Evolutionary conservation across 2,329 filamentous ascomycete genomes (phyloP).

Genomic region (Fusarium penzigii): DNA sequence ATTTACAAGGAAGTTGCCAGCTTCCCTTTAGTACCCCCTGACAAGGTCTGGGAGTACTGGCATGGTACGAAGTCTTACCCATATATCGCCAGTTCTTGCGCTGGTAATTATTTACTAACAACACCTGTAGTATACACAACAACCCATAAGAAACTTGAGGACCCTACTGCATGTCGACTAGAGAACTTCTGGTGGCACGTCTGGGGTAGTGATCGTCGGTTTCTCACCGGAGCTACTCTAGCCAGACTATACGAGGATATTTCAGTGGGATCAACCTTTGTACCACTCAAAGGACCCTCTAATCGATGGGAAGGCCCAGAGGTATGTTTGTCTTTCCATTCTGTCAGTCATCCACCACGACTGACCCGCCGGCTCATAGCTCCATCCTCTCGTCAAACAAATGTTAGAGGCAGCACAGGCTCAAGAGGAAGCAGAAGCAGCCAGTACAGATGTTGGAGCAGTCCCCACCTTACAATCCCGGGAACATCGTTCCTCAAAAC

Average conservation of each 20-base stretch:
- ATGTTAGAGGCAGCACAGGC: conserved; percentile 24
- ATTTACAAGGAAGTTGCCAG: conserved; percentile 57
- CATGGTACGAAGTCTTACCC: conserved; percentile 46
- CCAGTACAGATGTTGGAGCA: conserved; percentile 12
- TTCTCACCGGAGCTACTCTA: conserved; percentile 53
- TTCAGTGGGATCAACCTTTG: conserved; percentile 57
- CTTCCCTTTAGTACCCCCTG: conserved; percentile 49
- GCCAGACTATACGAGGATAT: conserved; percentile 60
- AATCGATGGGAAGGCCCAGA: conserved; percentile 54
- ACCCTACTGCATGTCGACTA: conserved; percentile 62
- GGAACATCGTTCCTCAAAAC: conserved; percentile 19
- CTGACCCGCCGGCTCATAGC: conserved; percentile 22
- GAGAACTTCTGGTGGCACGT: conserved; percentile 70
- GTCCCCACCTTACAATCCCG: conserved; percentile 14
- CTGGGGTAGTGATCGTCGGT: conserved; percentile 58
- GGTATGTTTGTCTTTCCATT: conserved; percentile 37
- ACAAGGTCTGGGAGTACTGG: conserved; percentile 58
- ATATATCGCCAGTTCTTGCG: not conserved
- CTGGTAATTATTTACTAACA: conserved; percentile 15
- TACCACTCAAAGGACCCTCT: conserved; percentile 54
- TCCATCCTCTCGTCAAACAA: conserved; percentile 31
- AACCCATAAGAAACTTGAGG: conserved; percentile 57
- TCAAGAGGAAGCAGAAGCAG: not conserved
- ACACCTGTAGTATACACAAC: conserved; percentile 56
- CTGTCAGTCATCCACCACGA: conserved; percentile 2